Evolutionary conservation across 306 rosid genomes (phyloP), one percentile per base, ranked within the genome.

Genomic region (Fragaria ananassa): DNA sequence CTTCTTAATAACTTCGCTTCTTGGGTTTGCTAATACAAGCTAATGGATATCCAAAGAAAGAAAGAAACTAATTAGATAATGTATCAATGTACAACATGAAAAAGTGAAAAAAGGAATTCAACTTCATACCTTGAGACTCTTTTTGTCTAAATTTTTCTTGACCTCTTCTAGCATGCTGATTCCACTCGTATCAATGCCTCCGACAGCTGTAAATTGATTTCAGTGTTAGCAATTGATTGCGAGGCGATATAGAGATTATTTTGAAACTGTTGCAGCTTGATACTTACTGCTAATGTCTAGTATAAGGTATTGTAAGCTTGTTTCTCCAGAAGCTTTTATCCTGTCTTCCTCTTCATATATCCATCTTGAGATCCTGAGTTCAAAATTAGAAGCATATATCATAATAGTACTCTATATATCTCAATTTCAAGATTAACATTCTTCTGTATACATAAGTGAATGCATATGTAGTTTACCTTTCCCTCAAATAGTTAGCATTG

Each of bases 401-500:
- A 60, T 23, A 9, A 18, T 44, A 58, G 49, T 10, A 44, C 10
- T 44, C 13, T 44, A 44, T 5, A 50, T 17, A 15, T 1, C 57
- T 51, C 21, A 39, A 2, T 10, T 4, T 45, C 58, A 12, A 3
- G 19, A 19, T 12, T 2, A 5, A 34, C 14, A 15, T 71, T 11
- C 15, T 14, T 51, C 34, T 11, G 37, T 2, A 34, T 49, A 13
- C 3, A 13, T 4, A 4, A 11, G 10, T 18, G 5, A 2, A 25
- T 44, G 15, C 1, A 15, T 10, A n/a, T 19, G 11, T 3, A 45
- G 14, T 15, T 29, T 71, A 92, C 97, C 96, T 90, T 80, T 93
- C 98, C 80, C 98, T 81, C 76, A 93, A 83, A 75, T 90, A 93
- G 84, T 89, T 82, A 67, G 94, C 76, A 81, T 93, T 93, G 74